Conservation (phyloP, 2,329 filamentous ascomycete genomes). For the Lachnellula cervina region DNA sequence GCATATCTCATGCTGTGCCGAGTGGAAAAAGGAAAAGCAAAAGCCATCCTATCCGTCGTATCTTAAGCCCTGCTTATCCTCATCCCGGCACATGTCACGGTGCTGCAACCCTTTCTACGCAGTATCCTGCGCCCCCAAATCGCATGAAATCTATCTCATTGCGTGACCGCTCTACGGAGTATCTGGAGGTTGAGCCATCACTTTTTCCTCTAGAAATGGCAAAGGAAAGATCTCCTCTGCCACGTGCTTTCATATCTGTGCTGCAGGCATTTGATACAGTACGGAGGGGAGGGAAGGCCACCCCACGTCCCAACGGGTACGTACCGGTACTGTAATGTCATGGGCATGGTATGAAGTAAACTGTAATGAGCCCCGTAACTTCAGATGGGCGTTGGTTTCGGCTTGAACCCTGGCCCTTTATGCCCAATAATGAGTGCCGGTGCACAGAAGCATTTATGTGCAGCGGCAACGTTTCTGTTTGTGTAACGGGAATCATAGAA, state of each 20-base stretch:
- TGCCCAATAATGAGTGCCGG: not conserved
- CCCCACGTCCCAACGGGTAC: too few species aligned
- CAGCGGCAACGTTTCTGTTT: not conserved
- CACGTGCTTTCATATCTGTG: not conserved
- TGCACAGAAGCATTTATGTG: not conserved
- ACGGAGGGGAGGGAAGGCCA: too few species aligned
- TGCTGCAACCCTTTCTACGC: not conserved
- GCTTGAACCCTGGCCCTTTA: not conserved
- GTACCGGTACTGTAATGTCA: not conserved
- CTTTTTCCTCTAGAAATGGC: not conserved
- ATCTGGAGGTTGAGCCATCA: not conserved
- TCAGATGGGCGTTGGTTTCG: not conserved
- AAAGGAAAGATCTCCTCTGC: not conserved
- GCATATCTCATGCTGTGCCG: not conserved
- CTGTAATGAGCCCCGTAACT: too few species aligned
- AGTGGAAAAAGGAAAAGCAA: not conserved
- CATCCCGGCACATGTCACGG: constrained; percentile 1
- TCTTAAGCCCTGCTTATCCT: not conserved
- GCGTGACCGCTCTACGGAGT: not conserved
- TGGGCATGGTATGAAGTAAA: too few species aligned
- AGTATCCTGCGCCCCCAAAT: not conserved
- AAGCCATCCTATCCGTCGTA: not conserved
- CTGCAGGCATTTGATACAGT: too few species aligned
- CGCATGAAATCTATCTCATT: not conserved
- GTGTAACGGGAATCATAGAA: not conserved